Evolutionary conservation across 108 stramenopile genomes (phyloP), one percentile per base, ranked within the genome.

Genomic region (Cyclotella baltica): DNA sequence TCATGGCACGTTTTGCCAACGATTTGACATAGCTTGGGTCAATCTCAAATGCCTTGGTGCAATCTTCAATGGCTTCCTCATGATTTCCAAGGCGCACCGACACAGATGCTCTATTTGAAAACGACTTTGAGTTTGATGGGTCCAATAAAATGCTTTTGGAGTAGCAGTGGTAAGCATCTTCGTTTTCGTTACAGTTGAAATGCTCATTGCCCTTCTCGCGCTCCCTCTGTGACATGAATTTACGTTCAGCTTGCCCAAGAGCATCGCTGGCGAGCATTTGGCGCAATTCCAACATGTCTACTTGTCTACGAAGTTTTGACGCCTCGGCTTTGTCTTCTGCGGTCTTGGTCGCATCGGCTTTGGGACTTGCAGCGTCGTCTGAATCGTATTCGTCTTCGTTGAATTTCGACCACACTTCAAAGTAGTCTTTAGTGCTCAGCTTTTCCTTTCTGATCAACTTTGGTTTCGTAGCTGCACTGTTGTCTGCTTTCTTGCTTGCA

Each of bases 171-270:
- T 76, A 23, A 25, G 89, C 84, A 35, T 80, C 83, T 40, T 87
- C 73, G n/a, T 56, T 43, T 34, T 92, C 85, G 1, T 63, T 29
- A 4, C 62, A 47, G 10, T 61, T 52, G 64, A 86, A 90, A 61
- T 72, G 83, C 53, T 92, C 92, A 61, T 92, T 92, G 1, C 92
- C 92, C 77, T 90, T 92, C 38, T 75, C 62, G 34, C 81, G 73
- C 52, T 92, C 91, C 5, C 79, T 47, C 1, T 64, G 34, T 8
- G 85, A 70, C 67, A 84, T 57, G 47, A 72, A 83, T n/a, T 53
- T 34, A n/a, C 80, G 67, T 53, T 87, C 85, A 0, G 38, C 47
- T 20, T 4, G 23, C 15, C 47, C 53, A 62, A 83, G 34, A 23
- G 58, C 58, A 30, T 85, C 78, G 19, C 72, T 59, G 51, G 72